These are phyloP conservation scores for Diaporthe eres DNA, from an alignment of 2,329 filamentous ascomycete genomes.

Conservation along the genomic window DNA sequence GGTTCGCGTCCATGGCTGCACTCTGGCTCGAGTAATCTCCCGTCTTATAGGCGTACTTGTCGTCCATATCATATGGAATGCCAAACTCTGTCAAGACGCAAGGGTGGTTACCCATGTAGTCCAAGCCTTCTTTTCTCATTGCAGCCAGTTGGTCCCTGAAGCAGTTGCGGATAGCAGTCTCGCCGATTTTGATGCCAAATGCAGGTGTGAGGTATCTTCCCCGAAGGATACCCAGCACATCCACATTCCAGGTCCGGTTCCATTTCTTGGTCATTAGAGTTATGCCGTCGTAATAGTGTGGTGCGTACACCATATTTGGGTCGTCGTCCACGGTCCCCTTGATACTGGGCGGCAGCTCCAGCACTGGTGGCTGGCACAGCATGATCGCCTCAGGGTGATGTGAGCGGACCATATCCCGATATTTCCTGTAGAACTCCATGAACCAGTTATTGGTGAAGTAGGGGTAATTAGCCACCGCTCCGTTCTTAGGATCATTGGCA, in stretches of 20 bases:
- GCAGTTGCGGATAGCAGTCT: slow-evolving; percentile 94
- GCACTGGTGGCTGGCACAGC: slow-evolving; percentile 90
- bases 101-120: slow-evolving; percentile 89
- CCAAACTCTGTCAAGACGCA: slow-evolving; percentile 95
- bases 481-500: slow-evolving; percentile 80
- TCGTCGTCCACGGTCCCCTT: slow-evolving; percentile 93
- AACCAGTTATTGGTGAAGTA: slow-evolving; percentile 94
- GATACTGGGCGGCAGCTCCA: slow-evolving; percentile 90
- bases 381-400: slow-evolving; percentile 87
- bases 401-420: slow-evolving; percentile 79
- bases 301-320: slow-evolving; percentile 89
- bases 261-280: slow-evolving; percentile 98
- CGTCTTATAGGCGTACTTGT: slow-evolving; percentile 94
- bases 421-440: slow-evolving; percentile 85
- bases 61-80: slow-evolving; percentile 99
- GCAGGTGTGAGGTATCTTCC: slow-evolving; percentile 90
- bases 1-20: slow-evolving; percentile 94
- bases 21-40: slow-evolving; percentile 95
- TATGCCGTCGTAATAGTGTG: slow-evolving; percentile 97
- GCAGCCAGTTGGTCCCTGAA: slow-evolving; percentile 88
- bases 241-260: slow-evolving; percentile 98
- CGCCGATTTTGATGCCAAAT: slow-evolving; percentile 92
- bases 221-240: slow-evolving; percentile 91
- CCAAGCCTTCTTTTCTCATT: slow-evolving; percentile 87
- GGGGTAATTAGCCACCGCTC: slow-evolving; percentile 82